Evolutionary conservation across 73 alveolate genomes (phyloP).

Genomic region (Symbiodinium pilosum): DNA sequence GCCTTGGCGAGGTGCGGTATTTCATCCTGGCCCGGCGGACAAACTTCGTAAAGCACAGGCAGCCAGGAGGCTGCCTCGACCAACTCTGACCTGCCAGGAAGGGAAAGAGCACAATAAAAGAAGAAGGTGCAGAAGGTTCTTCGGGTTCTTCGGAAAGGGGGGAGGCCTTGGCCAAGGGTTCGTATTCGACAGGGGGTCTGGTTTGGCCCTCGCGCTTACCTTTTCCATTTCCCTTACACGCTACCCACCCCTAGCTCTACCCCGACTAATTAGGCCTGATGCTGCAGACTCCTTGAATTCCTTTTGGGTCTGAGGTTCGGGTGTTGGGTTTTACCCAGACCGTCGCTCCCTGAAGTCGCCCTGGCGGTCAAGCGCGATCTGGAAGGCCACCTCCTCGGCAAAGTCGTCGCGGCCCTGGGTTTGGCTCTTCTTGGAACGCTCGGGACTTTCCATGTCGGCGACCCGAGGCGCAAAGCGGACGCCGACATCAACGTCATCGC

Average conservation of each 20-base stretch:
- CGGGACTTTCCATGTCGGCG: constrained; percentile 27
- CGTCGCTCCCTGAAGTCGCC: constrained; percentile 15
- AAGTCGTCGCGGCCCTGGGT: constrained; percentile 35
- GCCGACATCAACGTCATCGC: constrained; percentile 14
- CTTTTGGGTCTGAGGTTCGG: no score
- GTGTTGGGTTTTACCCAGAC: not conserved
- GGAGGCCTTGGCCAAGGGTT: no score
- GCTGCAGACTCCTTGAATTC: no score
- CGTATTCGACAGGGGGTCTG: no score
- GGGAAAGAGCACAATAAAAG: not conserved
- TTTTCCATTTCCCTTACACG: no score
- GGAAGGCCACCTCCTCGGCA: constrained; percentile 84
- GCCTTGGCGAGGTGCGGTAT: constrained; percentile 57
- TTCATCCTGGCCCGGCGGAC: constrained; percentile 78
- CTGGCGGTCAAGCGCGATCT: constrained; percentile 77
- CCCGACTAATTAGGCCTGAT: no score
- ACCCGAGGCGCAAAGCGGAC: constrained; percentile 54
- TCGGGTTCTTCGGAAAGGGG: not conserved
- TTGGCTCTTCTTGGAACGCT: not conserved
- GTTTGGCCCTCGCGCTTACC: no score
- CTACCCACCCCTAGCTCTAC: no score
- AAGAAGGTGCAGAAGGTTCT: not conserved
- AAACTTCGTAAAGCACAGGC: constrained; percentile 57
- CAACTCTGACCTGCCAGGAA: not conserved
- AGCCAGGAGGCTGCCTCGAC: constrained; percentile 84